Evolutionary conservation across 2,329 filamentous ascomycete species (phyloP), one percentile per base, ranked within the genome.

Genomic region (Alternaria incomplexa): DNA sequence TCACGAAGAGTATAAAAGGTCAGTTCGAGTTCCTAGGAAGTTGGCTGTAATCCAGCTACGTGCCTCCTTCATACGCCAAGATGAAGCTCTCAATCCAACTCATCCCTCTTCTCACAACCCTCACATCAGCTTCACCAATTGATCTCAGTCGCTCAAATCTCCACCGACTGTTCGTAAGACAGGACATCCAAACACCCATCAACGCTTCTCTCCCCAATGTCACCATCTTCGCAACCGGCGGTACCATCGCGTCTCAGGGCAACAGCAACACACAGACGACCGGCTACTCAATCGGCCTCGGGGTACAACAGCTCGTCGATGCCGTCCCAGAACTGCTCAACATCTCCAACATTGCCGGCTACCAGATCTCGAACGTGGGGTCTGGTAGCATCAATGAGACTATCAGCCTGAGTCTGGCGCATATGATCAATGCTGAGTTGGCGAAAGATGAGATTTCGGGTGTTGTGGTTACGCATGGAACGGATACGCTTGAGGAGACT

Each of bases 401-500:
- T 6, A 81, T 86, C 56, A 80, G 85, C 32, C 77, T 88, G 20
- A 81, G 79, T 25, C 71, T 89, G 36, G 81, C 83, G 6, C 79
- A 83, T 23, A 77, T 80, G 58, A 84, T 88, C 56, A 84, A 86
- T 58, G 68, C 71, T 12, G 84, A 85, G 58, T 79, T 88, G 5
- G 81, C 83, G 25, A 81, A 81, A 61, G 72, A 74, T 0, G 77
- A 80, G 1, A 75, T 83, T 43, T 69, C 75, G 10, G 77, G 87
- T 36, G 86, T 85, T 7, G 86, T 90, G 6, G 79, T 91, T 56
- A 90, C 88, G 0, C 88, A 90, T 69, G 88, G 89, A 51, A 90
- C 89, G 9, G 89, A 91, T 69, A 89, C 87, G 0, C 81, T 90
- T 1, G 88, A 90, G 69, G 88, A 90, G 75, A 85, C 86, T 0